Evolutionary conservation across 176 grass and related monocot species (phyloP), one percentile per base, ranked within the genome.

Genomic region (Poa annua): DNA sequence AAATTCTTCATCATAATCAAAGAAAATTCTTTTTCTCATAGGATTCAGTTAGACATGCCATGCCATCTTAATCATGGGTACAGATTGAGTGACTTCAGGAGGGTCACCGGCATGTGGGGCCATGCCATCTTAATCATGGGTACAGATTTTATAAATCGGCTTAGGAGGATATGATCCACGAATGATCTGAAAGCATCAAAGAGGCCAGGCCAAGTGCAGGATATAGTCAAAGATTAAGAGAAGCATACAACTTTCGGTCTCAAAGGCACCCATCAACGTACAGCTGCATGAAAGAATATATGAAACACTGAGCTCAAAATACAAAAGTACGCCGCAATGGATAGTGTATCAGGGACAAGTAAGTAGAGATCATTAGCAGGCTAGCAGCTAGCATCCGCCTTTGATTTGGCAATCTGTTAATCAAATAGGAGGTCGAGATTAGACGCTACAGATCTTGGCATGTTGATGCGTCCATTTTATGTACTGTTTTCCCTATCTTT

Each of bases 141-240:
- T n/a, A n/a, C n/a, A n/a, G n/a, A n/a, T n/a, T 55, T 68, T 65
- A 72, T 38, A 45, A 42, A 85, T 52, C 75, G 52, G 60, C 35
- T 34, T 54, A 38, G 34, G 72, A 77, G 78, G 88, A 64, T 61
- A 69, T 51, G 59, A 49, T 72, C 69, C 4, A 32, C 87, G 15
- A 75, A 75, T 75, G 76, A 81, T 81, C 62, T 77, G 62, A 50
- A 74, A 53, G 87, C 53, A 41, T 48, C 64, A 89, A 86, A 71
- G 88, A 86, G 83, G 88, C 83, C 79, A 78, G 66, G 79, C 47
- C 64, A 78, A 21, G 83, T 72, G 57, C 73, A 78, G 74, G 82
- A 78, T 48, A 86, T 50, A 34, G 83, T 86, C 83, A 82, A 89
- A 86, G 55, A 89, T 86, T 82, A 48, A 78, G 73, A 56, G 35